Conservation (phyloP, 2,329 filamentous ascomycete species). For the Talaromyces marneffei region DNA sequence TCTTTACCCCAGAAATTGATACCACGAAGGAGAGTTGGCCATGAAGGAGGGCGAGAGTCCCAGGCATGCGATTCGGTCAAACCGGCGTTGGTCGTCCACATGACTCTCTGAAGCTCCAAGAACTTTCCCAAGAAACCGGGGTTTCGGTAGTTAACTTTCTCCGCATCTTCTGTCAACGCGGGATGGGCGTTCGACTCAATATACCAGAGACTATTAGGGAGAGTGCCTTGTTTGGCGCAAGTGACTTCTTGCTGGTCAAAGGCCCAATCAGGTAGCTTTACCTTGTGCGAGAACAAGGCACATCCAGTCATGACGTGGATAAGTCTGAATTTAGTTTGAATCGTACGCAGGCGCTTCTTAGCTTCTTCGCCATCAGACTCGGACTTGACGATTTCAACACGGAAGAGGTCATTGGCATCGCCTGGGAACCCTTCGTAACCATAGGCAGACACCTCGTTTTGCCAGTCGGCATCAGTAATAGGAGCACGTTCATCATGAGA, state of each 20-base stretch:
- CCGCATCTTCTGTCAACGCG: conserved; percentile 64
- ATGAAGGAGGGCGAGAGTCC: conserved; percentile 91
- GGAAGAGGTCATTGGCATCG: conserved; percentile 94
- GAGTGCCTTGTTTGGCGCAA: conserved; percentile 80
- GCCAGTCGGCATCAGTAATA: conserved; percentile 83
- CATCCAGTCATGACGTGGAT: conserved; percentile 97
- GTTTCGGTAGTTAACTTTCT: conserved; percentile 93
- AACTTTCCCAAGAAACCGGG: conserved; percentile 98
- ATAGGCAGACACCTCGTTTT: conserved; percentile 94
- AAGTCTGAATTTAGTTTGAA: conserved; percentile 93
- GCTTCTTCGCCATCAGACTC: conserved; percentile 73
- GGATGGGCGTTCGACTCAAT: conserved; percentile 87
- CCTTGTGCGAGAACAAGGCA: conserved; percentile 94
- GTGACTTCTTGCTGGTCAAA: conserved; percentile 99
- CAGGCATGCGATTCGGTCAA: conserved; percentile 94
- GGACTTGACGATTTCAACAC: conserved; percentile 87
- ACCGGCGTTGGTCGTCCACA: conserved; percentile 98
- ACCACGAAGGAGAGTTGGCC: conserved; percentile 84
- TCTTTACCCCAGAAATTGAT: conserved; percentile 99
- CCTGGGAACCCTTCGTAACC: conserved; percentile 95
- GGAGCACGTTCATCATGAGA: conserved; percentile 87
- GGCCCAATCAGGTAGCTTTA: conserved; percentile 96
- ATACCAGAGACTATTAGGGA: conserved; percentile 97
- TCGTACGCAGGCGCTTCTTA: conserved; percentile 82
- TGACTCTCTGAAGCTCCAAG: conserved; percentile 92